These are phyloP conservation scores for Xylaria sp. DNA, from an alignment of 2,329 filamentous ascomycete species.

Conservation along the genomic window DNA sequence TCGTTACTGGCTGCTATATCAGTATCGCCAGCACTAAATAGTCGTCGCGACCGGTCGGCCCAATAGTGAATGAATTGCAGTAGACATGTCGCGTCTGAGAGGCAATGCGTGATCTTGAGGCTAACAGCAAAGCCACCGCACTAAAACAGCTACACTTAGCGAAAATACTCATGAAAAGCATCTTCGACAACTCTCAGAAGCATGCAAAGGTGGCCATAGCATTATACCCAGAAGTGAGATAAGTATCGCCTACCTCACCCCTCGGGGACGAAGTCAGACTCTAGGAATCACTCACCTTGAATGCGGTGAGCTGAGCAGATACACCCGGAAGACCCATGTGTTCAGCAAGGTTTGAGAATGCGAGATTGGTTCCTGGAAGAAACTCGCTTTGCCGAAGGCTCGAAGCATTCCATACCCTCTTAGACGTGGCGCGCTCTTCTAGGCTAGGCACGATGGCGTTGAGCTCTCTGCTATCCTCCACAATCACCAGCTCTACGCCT, in stretches of 20 bases:
- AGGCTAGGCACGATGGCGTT: slow-evolving; percentile 40
- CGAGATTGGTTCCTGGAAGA: slow-evolving; percentile 42
- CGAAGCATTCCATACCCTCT: slow-evolving; percentile 45
- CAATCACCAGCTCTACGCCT: slow-evolving; percentile 48
- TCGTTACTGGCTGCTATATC: neutral
- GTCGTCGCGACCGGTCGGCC: slow-evolving; percentile 41
- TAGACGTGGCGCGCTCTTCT: slow-evolving; percentile 24
- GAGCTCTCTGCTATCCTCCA: slow-evolving; percentile 38
- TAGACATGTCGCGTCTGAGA: slow-evolving; percentile 52
- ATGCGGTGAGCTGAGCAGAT: slow-evolving; percentile 46
- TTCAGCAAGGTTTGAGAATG: slow-evolving; percentile 41
- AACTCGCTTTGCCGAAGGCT: slow-evolving; percentile 44
- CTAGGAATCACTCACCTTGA: slow-evolving; percentile 12
- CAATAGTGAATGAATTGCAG: slow-evolving; percentile 51
- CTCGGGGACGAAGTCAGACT: neutral
- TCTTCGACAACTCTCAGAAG: neutral
- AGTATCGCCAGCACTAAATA: slow-evolving; percentile 7
- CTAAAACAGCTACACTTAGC: slow-evolving; percentile 37
- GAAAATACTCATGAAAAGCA: neutral
- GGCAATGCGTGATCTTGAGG: slow-evolving; percentile 49
- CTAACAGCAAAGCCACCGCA: slow-evolving; percentile 50
- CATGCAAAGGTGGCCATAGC: neutral
- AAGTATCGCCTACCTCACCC: too few species aligned
- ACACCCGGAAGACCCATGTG: slow-evolving; percentile 40
- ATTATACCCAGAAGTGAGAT: neutral